Evolutionary conservation across 352 stramenopile species (phyloP).

Genomic region (Phytopythium mirpurense): DNA sequence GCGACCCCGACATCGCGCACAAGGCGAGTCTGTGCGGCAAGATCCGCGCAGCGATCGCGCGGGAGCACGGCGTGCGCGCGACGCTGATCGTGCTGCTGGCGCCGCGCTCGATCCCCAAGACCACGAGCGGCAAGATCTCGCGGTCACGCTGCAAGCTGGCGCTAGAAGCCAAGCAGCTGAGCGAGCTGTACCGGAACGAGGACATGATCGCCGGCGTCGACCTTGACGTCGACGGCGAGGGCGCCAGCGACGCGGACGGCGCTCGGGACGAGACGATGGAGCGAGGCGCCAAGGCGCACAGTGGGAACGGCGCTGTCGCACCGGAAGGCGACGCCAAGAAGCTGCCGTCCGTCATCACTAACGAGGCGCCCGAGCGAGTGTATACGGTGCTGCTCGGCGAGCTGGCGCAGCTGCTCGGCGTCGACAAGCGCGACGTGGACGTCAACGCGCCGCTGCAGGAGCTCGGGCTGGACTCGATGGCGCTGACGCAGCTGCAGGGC

Average conservation of each 20-base stretch:
- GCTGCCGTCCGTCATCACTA: slow-evolving; percentile 44
- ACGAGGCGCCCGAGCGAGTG: slow-evolving; percentile 45
- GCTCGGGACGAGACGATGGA: slow-evolving; percentile 24
- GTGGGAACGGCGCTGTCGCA: slow-evolving; percentile 9
- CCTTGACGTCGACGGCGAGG: slow-evolving; percentile 29
- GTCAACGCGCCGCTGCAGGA: slow-evolving; percentile 58
- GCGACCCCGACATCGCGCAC: slow-evolving; percentile 49
- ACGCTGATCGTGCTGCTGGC: slow-evolving; percentile 90
- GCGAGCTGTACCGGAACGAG: slow-evolving; percentile 75
- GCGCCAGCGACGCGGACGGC: slow-evolving; percentile 10
- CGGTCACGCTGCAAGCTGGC: slow-evolving; percentile 83
- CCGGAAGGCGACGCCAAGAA: slow-evolving; percentile 16
- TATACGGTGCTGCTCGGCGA: slow-evolving; percentile 51
- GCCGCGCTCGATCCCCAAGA: slow-evolving; percentile 95
- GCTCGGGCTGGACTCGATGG: slow-evolving; percentile 92
- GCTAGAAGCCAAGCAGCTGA: slow-evolving; percentile 50
- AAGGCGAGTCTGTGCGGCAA: slow-evolving; percentile 74
- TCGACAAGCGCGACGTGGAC: slow-evolving; percentile 42
- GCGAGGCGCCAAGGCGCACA: slow-evolving; percentile 7
- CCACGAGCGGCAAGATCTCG: slow-evolving; percentile 98
- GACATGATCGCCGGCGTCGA: slow-evolving; percentile 62
- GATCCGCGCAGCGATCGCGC: slow-evolving; percentile 61
- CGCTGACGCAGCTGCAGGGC: slow-evolving; percentile 93
- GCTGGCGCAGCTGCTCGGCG: slow-evolving; percentile 53
- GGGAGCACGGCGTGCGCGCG: slow-evolving; percentile 84